Evolutionary conservation across 176 grass and related monocot species (phyloP).

Genomic region (Secale cereale): DNA sequence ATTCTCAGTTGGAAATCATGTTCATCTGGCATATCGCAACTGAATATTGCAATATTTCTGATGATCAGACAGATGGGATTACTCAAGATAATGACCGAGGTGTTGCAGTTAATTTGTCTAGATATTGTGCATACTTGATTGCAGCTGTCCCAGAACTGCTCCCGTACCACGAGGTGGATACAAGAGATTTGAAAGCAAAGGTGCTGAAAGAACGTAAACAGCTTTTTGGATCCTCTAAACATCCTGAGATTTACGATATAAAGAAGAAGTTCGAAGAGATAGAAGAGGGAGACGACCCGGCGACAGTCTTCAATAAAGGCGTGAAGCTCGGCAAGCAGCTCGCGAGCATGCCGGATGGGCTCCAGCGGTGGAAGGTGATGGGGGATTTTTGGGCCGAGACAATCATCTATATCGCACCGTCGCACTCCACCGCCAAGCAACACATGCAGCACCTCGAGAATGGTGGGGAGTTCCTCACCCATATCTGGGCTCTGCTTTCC

Average conservation of each 20-base stretch:
- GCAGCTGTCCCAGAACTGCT: neutral
- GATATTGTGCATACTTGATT: neutral
- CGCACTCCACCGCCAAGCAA: neutral
- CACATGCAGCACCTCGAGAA: neutral
- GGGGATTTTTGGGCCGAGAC: neutral
- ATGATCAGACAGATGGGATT: too few relatives aligned
- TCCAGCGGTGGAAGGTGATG: neutral
- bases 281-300: too few relatives aligned
- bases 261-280: neutral
- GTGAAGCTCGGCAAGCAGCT: neutral
- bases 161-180: neutral
- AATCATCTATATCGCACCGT: neutral
- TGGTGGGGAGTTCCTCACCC: neutral
- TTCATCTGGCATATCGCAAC: neutral
- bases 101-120: neutral
- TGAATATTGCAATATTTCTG: neutral
- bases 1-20: neutral
- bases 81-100: neutral
- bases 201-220: too few relatives aligned
- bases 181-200: rapidly evolving
- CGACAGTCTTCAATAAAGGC: neutral
- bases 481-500: too few relatives aligned
- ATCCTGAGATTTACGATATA: neutral
- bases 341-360: neutral
- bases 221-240: too few relatives aligned